Conservation (phyloP, 1,139 yeast genomes). For the Geotrichum aggregatum region DNA sequence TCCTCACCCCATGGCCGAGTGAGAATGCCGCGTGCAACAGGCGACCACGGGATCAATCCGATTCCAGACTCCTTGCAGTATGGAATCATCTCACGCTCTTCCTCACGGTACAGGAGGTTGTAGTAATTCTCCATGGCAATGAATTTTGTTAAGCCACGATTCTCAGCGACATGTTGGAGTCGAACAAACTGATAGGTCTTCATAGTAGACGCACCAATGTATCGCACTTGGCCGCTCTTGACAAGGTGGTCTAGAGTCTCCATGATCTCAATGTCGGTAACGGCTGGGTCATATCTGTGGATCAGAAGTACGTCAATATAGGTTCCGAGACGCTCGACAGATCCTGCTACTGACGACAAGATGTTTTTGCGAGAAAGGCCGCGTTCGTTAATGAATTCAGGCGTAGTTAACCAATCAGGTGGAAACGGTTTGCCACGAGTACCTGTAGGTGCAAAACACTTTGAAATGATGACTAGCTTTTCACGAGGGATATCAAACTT, state of each 20-base stretch:
- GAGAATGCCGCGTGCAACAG: slow-evolving; percentile 44
- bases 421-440: slow-evolving; percentile 48
- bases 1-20: slow-evolving; percentile 37
- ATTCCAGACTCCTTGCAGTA: slow-evolving; percentile 33
- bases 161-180: slow-evolving; percentile 48
- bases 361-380: slow-evolving; percentile 50
- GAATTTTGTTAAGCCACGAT: slow-evolving; percentile 48
- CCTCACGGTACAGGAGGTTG: slow-evolving; percentile 51
- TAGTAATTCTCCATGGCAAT: no score
- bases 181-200: slow-evolving; percentile 39
- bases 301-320: slow-evolving; percentile 70
- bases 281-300: slow-evolving; percentile 21
- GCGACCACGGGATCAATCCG: slow-evolving; percentile 48
- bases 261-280: slow-evolving; percentile 46
- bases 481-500: slow-evolving; percentile 29
- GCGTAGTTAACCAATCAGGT: background rate
- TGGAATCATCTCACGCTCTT: slow-evolving; percentile 52
- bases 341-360: slow-evolving; percentile 43
- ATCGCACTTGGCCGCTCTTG: slow-evolving; percentile 47
- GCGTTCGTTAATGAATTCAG: slow-evolving; percentile 30
- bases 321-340: slow-evolving; percentile 57
- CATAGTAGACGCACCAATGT: slow-evolving; percentile 61
- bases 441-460: slow-evolving; percentile 37
- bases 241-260: slow-evolving; percentile 51
- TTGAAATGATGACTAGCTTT: slow-evolving; percentile 47